Percentiles rank a stretch among this genome's conserved stretches.
Conservation (phyloP, 345 rosid species). For the Noccaea bulbosa region DNA sequence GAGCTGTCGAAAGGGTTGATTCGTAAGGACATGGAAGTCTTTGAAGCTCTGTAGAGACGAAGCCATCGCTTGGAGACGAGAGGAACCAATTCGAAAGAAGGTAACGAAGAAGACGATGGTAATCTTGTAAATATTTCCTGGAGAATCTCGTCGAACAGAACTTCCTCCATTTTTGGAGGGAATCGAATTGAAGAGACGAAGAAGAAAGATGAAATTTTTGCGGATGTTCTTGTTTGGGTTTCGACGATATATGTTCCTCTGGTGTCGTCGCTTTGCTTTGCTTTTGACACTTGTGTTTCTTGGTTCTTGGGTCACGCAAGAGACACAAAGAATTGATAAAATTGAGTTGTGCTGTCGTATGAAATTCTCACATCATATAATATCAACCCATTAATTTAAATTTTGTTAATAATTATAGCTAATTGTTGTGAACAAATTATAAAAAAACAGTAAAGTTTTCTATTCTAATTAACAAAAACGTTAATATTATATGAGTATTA, state of each 20-base stretch:
- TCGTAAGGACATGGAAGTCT: slow-evolving; percentile 67
- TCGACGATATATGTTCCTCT: neutral
- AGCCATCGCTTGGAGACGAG: slow-evolving; percentile 95
- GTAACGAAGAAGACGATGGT: slow-evolving; percentile 49
- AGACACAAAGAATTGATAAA: slow-evolving; percentile 21
- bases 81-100: slow-evolving; percentile 52
- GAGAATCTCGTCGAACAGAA: slow-evolving; percentile 76
- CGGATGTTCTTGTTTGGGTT: neutral
- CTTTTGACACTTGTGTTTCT: slow-evolving; percentile 30
- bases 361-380: slow-evolving; percentile 19
- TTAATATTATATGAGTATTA: too few relatives aligned
- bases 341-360: slow-evolving; percentile 30
- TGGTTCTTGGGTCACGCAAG: slow-evolving; percentile 40
- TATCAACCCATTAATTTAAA: neutral
- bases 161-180: slow-evolving; percentile 52
- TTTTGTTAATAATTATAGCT: neutral
- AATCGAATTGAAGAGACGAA: slow-evolving; percentile 19
- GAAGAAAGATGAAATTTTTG: neutral
- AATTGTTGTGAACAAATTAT: too few relatives aligned
- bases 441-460: slow-evolving; percentile 11
- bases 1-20: slow-evolving; percentile 41
- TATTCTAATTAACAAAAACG: neutral
- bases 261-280: slow-evolving; percentile 26
- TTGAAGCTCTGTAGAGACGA: slow-evolving; percentile 68
- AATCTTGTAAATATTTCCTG: slow-evolving; percentile 69